phyloP scores from a whole-genome alignment of 2,329 filamentous ascomycete species.

The Penicillium frequentans region DNA sequence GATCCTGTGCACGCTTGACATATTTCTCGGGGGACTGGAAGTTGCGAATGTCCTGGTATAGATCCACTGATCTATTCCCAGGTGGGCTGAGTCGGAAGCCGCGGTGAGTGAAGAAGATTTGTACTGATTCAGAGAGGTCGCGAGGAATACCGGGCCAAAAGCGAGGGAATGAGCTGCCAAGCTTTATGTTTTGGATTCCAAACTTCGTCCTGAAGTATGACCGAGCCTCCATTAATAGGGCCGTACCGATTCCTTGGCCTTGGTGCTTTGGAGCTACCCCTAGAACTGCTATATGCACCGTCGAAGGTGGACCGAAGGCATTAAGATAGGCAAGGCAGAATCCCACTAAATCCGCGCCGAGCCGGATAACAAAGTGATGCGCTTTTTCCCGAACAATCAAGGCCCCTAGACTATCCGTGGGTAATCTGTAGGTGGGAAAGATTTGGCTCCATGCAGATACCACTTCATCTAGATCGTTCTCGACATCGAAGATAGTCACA shows the following conservation, averaged over 20 bases:
- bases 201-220: slow-evolving; percentile 28
- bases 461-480: slow-evolving; percentile 31
- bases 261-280: slow-evolving; percentile 38
- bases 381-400: slow-evolving; percentile 29
- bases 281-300: slow-evolving; percentile 37
- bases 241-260: slow-evolving; percentile 40
- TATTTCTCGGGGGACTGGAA: slow-evolving; percentile 38
- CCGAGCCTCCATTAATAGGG: slow-evolving; percentile 32
- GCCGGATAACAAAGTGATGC: slow-evolving; percentile 37
- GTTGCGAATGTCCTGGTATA: slow-evolving; percentile 40
- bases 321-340: slow-evolving; percentile 41
- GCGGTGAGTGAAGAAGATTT: slow-evolving; percentile 45
- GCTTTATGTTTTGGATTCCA: slow-evolving; percentile 23
- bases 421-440: slow-evolving; percentile 38
- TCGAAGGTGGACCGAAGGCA: slow-evolving; percentile 21
- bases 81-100: slow-evolving; percentile 35
- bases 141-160: slow-evolving; percentile 48
- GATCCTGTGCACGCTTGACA: slow-evolving; percentile 34
- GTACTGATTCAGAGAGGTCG: slow-evolving; percentile 34
- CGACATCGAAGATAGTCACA: slow-evolving; percentile 19
- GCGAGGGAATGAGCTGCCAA: slow-evolving; percentile 41
- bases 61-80: slow-evolving; percentile 35
- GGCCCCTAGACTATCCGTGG: slow-evolving; percentile 24
- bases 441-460: slow-evolving; percentile 36
- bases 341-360: slow-evolving; percentile 29